These are phyloP conservation scores for Plasmodium vivax DNA, from an alignment of 169 alveolate genomes.

Conservation along the genomic window DNA sequence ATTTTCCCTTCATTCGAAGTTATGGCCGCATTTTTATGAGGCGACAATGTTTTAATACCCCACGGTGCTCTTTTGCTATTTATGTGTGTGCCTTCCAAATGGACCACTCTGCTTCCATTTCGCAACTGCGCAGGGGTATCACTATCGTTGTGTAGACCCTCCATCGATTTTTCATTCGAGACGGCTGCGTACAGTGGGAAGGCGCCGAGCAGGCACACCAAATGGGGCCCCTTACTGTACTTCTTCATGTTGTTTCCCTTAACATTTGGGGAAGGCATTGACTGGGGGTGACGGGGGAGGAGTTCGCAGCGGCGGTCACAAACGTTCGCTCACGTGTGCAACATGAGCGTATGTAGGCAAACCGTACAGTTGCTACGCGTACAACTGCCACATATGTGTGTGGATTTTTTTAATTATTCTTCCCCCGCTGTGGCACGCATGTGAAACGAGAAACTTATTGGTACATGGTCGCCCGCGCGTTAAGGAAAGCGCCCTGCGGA, in stretches of 20 bases:
- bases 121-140: neutral
- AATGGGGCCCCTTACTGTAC: neutral
- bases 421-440: neutral
- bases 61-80: neutral
- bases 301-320: neutral
- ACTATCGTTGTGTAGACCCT: neutral
- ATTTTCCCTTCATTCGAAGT: neutral
- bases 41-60: neutral
- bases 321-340: neutral
- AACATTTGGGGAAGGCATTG: neutral
- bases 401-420: too few relatives aligned
- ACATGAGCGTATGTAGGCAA: neutral
- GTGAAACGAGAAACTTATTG: neutral
- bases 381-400: neutral
- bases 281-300: neutral
- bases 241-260: slow-evolving; percentile 12
- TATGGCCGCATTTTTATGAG: neutral
- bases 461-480: neutral
- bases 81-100: slow-evolving; percentile 9
- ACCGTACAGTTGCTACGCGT: neutral
- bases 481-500: neutral
- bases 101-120: neutral
- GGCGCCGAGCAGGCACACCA: slow-evolving; percentile 7
- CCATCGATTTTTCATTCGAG: neutral
- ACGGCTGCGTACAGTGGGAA: neutral